Base-by-base conservation (phyloP, 768 basidiomycete genomes). In the Pleurotus djamor region DNA sequence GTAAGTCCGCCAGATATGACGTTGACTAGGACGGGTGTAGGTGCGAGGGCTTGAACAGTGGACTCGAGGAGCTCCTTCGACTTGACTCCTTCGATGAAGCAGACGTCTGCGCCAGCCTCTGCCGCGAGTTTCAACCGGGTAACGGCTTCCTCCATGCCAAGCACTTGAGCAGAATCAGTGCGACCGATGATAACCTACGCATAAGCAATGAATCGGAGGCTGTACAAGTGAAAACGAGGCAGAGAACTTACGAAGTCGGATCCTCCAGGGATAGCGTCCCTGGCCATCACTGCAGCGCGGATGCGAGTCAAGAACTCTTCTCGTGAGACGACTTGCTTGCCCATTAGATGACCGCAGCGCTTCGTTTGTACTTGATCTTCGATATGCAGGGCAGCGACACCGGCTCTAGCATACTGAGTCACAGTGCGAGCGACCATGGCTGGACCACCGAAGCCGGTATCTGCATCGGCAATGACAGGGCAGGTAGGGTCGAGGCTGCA, bases 341-440 rank as follows among this genome's bases (percentile, higher is more conserved):
- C 90, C 68, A 89, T 78, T 47, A 92, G 73, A 68, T 92, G 91
- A 0, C 91, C 89, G 60, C 89, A 92, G 54, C 89, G 83, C 70
- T 91, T 91, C 0, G 88, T 91, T 68, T 91, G 90, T 1, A 91
- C 88, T 72, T 92, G 89, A 65, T 91, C 89, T 70, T 92, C 89
- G 41, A 92, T 91, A 68, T 92, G 89, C 66, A 89, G 77, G 3
- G 77, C 90, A 13, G 89, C 90, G n/a, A 91, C 83, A 32, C 90
- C 89, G 10, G 87, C 83, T 50, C 80, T 80, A 2, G 74, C 81
- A 60, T 91, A 91, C 68, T 88, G 83, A 13, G 74, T 79, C 8
- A 92, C 86, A 2, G 89, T 91, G 35, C 89, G 87, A 8, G 87
- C 87, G 32, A 91, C 83, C 79, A 85, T 91, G 7, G 83, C 81